These are phyloP conservation scores for Chalaropsis ovoidea DNA, from an alignment of 2,329 filamentous ascomycete species.

Conservation along the genomic window DNA sequence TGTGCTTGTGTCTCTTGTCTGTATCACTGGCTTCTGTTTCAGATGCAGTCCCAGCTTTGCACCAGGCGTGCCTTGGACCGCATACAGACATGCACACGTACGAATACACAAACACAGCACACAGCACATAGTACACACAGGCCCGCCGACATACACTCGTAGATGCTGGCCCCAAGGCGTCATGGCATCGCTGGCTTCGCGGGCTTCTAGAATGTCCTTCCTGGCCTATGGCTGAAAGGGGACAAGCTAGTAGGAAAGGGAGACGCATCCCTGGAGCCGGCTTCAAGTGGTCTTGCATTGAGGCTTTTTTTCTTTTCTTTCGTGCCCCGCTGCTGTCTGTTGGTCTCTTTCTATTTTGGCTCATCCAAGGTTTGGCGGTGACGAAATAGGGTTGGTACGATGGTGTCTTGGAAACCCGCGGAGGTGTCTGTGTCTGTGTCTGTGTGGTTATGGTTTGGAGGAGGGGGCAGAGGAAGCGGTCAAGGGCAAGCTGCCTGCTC, in stretches of 20 bases:
- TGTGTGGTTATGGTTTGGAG: constrained; percentile 6
- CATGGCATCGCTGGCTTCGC: not conserved
- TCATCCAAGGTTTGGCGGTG: not conserved
- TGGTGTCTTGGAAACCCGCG: constrained; percentile 2
- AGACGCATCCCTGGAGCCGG: not conserved
- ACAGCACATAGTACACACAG: no score
- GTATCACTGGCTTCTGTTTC: constrained; percentile 1
- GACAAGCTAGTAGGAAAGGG: not conserved
- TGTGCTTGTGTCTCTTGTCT: constrained; percentile 7
- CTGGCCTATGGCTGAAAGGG: not conserved
- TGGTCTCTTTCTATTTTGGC: not conserved
- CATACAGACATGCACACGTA: not conserved
- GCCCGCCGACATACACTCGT: not conserved
- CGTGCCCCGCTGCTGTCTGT: not conserved
- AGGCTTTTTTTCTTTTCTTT: constrained; percentile 1
- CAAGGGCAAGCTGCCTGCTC: not conserved
- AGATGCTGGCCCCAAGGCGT: not conserved
- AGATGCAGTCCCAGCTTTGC: not conserved
- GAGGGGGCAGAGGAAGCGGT: constrained; percentile 3
- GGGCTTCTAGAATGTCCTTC: not conserved
- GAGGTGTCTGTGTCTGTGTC: not conserved
- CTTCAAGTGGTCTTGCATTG: constrained; percentile 3
- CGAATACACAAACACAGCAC: not conserved
- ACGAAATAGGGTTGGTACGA: not conserved
- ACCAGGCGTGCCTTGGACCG: not conserved